Conservation (phyloP, 805 yeast genomes). For the Metschnikowia proteae region DNA sequence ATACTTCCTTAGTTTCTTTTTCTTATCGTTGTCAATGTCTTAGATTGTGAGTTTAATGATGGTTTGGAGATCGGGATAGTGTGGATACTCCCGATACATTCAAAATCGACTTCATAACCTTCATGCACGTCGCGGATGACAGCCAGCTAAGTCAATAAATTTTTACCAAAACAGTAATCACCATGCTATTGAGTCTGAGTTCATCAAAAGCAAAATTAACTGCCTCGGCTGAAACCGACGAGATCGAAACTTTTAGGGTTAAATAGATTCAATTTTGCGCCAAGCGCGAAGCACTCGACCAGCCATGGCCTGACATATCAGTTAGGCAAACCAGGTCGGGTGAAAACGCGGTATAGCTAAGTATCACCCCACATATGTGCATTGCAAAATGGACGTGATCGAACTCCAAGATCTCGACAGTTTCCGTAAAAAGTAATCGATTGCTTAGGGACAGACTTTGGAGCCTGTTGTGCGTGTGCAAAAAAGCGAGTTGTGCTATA, state of each 20-base stretch:
- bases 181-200: too few species aligned
- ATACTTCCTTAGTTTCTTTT: not conserved
- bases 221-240: too few species aligned
- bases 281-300: not conserved
- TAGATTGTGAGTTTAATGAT: not conserved
- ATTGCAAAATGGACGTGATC: not conserved
- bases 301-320: not conserved
- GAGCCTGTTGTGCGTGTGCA: not conserved
- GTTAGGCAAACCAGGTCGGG: not conserved
- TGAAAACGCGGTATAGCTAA: not conserved
- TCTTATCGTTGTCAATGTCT: not conserved
- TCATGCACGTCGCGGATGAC: not conserved
- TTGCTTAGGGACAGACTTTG: not conserved
- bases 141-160: not conserved
- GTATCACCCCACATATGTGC: conserved; percentile 1
- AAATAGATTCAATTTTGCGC: too few species aligned
- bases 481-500: not conserved
- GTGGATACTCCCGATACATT: not conserved
- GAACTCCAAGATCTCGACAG: not conserved
- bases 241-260: too few species aligned
- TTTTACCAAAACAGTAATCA: not conserved
- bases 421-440: not conserved
- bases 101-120: not conserved
- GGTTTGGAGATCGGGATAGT: not conserved
- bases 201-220: too few species aligned